Evolutionary conservation across 2,329 filamentous ascomycete genomes (phyloP), one percentile per base, ranked within the genome.

Genomic region (Sclerotiophoma versabilis): DNA sequence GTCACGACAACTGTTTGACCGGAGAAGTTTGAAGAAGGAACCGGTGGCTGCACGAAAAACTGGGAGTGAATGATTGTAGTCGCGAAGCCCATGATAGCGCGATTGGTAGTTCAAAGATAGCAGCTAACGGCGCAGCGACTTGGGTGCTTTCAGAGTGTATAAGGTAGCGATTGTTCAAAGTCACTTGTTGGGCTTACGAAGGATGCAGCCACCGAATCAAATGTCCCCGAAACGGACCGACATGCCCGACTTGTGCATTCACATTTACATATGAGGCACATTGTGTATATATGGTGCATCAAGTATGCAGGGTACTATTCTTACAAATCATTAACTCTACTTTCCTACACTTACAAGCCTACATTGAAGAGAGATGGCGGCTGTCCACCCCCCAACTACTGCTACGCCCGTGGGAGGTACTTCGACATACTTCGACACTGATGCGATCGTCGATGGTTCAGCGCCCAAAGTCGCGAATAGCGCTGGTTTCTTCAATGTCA

Each of bases 11-110:
- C 25, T 11, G 25, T 27, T 27, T 27, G 25, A 27, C 25, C 25
- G 25, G 25, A 27, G 25, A 27, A 27, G 25, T 11, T 27, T 5
- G 25, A 27, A 11, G 25, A 27, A 11, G 25, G 25, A 12, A 30
- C 38, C 1, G 47, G 32, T 17, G 51, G 37, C 5, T 39, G 32
- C 25, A 27, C 25, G 25, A 27, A 27, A 11, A 27, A 27, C 49
- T 79, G 77, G 22, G 60, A 65, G 58, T 77, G 73, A 36, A 79
- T 51, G 17, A 36, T 32, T 11, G 29, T 32, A n/a, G 29, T 32
- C 9, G 14, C 29, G 58, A 78, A 76, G 17, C 47, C 47, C 58
- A 60, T 60, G 32, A 12, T 46, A 17, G 14, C 25, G 15, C 5
- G 27, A 17, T 8, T 15, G 10, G 33, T 11, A 10, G 7, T 32